A percentile compares a stretch with the other conserved stretches of the same genome.
phyloP scores from a whole-genome alignment of 495 filamentous ascomycete genomes.

The Penicillium samsonianum region DNA sequence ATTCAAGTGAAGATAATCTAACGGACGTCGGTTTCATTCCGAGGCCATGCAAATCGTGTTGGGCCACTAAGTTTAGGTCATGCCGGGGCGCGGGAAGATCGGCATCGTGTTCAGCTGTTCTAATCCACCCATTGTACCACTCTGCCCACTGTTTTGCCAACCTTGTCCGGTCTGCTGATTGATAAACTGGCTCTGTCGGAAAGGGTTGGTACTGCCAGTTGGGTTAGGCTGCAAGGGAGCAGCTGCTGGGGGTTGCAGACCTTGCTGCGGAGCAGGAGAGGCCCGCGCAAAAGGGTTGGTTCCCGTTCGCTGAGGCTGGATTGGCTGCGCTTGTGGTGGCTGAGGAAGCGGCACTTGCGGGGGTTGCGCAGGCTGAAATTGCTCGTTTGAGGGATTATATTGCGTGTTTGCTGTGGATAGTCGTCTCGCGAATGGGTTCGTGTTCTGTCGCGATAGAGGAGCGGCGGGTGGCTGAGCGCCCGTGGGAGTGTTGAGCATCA shows the following conservation, averaged over 20 bases:
- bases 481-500: conserved; percentile 62
- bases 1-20: conserved; percentile 13
- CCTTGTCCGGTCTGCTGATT: conserved; percentile 83
- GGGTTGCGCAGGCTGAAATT: conserved; percentile 31
- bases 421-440: conserved; percentile 79
- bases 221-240: conserved; percentile 63
- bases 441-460: conserved; percentile 63
- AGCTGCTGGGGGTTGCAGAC: conserved; percentile 39
- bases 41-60: conserved; percentile 2
- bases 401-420: conserved; percentile 48
- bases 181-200: conserved; percentile 84
- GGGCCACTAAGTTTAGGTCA: conserved; percentile 24
- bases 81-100: conserved; percentile 80
- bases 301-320: conserved; percentile 48
- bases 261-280: conserved; percentile 41
- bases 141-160: conserved; percentile 70
- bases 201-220: conserved; percentile 92
- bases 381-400: conserved; percentile 31
- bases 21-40: conserved; percentile 6
- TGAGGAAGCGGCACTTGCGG: conserved; percentile 43
- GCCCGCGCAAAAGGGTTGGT: conserved; percentile 56
- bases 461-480: conserved; percentile 40
- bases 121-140: conserved; percentile 83
- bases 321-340: conserved; percentile 39
- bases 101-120: conserved; percentile 77